A percentile compares a stretch with the other conserved stretches of the same genome.
Evolutionary conservation across 1,139 yeast species (phyloP).

Genomic region (Suhomyces atakaporum): DNA sequence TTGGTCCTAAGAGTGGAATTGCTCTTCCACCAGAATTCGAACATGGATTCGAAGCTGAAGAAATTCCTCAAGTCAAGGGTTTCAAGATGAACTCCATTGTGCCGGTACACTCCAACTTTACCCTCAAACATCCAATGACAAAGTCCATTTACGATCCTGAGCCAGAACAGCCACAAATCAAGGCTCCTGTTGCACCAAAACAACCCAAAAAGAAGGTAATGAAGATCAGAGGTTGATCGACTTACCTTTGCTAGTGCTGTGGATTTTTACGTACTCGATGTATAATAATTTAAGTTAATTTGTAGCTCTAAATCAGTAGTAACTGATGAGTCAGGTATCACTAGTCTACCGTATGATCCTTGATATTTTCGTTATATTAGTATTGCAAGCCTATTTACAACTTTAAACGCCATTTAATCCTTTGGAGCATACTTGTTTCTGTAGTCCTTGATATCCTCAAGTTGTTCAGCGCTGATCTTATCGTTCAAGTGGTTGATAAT

Average conservation of each 20-base stretch:
- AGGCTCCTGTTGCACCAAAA: slow-evolving; percentile 43
- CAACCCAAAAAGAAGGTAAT: slow-evolving; percentile 55
- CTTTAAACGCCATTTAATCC: too few relatives aligned
- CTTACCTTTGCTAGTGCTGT: too few relatives aligned
- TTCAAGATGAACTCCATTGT: slow-evolving; percentile 83
- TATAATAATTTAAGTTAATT: not conserved
- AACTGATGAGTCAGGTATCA: too few relatives aligned
- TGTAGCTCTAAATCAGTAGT: not conserved
- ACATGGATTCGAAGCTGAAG: slow-evolving; percentile 54
- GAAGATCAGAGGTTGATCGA: slow-evolving; percentile 49
- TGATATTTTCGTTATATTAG: too few relatives aligned
- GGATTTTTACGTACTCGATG: too few relatives aligned
- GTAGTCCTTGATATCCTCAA: slow-evolving; percentile 59
- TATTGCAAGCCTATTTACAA: too few relatives aligned
- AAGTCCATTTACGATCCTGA: slow-evolving; percentile 64
- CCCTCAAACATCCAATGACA: slow-evolving; percentile 84
- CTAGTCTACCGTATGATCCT: too few relatives aligned
- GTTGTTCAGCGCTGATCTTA: slow-evolving; percentile 55
- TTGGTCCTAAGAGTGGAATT: slow-evolving; percentile 53
- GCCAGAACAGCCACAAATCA: slow-evolving; percentile 30
- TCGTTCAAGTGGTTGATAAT: slow-evolving; percentile 63
- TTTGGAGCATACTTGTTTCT: slow-evolving; percentile 54
- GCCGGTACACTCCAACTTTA: slow-evolving; percentile 78
- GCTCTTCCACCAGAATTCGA: slow-evolving; percentile 65
- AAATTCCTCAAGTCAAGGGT: slow-evolving; percentile 78